Evolutionary conservation across 164 flowering plant genomes (phyloP).

Genomic region (Liquidambar formosana): DNA sequence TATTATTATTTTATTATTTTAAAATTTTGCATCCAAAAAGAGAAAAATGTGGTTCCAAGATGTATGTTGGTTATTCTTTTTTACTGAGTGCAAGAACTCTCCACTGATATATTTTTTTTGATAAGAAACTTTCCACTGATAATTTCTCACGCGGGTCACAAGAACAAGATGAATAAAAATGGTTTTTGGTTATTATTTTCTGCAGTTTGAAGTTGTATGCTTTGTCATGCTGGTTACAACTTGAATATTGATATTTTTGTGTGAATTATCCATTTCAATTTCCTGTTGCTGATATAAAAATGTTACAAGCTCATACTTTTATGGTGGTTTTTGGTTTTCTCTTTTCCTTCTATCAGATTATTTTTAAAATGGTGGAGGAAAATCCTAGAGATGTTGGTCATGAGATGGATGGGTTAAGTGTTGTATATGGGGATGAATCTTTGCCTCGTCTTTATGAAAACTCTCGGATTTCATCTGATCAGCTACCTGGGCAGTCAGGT

Average conservation of each 20-base stretch:
- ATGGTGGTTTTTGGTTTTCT: not conserved
- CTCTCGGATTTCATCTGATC: conserved; percentile 84
- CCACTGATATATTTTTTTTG: no score
- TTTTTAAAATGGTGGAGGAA: conserved; percentile 87
- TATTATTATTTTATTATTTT: no score
- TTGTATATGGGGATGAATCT: conserved; percentile 91
- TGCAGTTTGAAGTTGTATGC: not conserved
- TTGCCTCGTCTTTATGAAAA: conserved; percentile 87
- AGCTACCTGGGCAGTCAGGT: conserved; percentile 82
- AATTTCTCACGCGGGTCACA: no score
- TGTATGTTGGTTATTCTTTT: no score
- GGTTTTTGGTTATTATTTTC: not conserved
- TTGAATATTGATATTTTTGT: not conserved
- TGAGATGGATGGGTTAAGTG: conserved; percentile 72
- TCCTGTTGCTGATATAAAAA: not conserved
- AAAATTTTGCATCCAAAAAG: no score
- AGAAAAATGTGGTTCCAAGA: no score
- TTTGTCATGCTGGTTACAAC: not conserved
- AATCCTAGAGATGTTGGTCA: conserved; percentile 84
- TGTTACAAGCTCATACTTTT: not conserved
- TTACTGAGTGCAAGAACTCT: no score
- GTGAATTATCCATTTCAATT: not conserved
- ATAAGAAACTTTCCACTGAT: no score
- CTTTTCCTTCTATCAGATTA: conserved; percentile 45
- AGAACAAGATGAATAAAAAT: no score